Percentiles rank a stretch among this genome's conserved stretches.
These are phyloP conservation scores for Capsicum pubescens DNA, from an alignment of 257 asterid species.

Conservation along the genomic window DNA sequence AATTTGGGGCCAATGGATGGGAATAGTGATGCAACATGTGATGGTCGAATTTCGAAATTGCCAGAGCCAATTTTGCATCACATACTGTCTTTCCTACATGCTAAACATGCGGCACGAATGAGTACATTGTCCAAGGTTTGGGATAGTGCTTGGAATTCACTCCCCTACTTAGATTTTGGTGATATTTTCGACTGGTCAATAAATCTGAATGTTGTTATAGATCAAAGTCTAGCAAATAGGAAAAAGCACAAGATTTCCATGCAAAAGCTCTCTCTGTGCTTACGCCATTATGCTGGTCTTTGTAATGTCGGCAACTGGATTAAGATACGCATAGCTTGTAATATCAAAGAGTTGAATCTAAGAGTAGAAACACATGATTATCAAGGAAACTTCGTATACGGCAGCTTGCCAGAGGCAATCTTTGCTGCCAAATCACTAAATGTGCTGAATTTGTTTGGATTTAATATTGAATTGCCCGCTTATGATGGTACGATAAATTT, in stretches of 20 bases:
- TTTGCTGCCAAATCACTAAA: background rate
- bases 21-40: too few species aligned
- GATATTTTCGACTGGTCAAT: too few species aligned
- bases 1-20: too few species aligned
- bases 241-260: background rate
- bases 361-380: background rate
- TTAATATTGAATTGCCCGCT: background rate
- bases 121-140: too few species aligned
- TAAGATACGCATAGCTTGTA: background rate
- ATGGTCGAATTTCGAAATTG: too few species aligned
- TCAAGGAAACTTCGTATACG: too few species aligned
- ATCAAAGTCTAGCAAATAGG: background rate
- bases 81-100: too few species aligned
- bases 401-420: background rate
- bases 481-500: background rate
- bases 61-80: too few species aligned
- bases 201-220: background rate
- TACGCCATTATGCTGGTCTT: background rate
- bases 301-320: background rate
- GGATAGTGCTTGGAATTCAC: too few species aligned
- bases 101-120: too few species aligned
- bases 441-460: constrained; percentile 4
- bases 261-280: background rate
- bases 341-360: background rate
- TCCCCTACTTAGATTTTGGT: too few species aligned